These are phyloP conservation scores for Aspergillus awamori DNA, from an alignment of 2,329 filamentous ascomycete species.

Conservation along the genomic window DNA sequence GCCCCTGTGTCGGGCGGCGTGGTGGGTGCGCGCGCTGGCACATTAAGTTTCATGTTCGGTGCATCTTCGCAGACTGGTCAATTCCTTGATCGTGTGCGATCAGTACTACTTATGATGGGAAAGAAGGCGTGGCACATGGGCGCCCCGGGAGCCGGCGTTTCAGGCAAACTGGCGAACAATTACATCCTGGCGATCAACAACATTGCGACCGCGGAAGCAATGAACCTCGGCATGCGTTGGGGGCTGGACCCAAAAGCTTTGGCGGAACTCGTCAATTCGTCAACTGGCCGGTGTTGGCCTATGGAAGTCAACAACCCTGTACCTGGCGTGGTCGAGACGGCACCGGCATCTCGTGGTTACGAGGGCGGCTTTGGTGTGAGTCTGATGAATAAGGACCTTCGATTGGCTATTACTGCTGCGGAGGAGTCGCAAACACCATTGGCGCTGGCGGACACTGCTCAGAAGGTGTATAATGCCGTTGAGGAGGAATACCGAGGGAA, in stretches of 20 bases:
- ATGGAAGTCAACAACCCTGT: constrained; percentile 96
- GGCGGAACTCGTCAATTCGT: constrained; percentile 85
- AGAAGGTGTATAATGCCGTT: constrained; percentile 68
- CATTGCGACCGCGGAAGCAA: constrained; percentile 68
- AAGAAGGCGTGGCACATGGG: constrained; percentile 84
- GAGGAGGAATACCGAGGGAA: constrained; percentile 67
- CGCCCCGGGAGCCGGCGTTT: constrained; percentile 78
- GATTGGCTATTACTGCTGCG: constrained; percentile 72
- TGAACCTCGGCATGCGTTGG: constrained; percentile 67
- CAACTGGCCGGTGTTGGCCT: constrained; percentile 94
- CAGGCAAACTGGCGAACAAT: constrained; percentile 95
- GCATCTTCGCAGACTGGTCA: constrained; percentile 52
- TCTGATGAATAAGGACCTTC: constrained; percentile 80
- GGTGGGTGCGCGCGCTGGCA: constrained; percentile 83
- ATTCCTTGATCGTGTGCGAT: constrained; percentile 66
- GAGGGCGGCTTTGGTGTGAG: constrained; percentile 74
- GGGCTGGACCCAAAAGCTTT: constrained; percentile 68
- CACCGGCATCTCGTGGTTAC: constrained; percentile 77
- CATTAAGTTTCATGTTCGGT: constrained; percentile 95
- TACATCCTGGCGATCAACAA: constrained; percentile 95
- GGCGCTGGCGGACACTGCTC: constrained; percentile 65
- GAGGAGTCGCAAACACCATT: constrained; percentile 67
- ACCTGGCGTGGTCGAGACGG: constrained; percentile 74
- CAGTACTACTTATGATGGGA: constrained; percentile 79
- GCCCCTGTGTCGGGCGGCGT: constrained; percentile 97